phyloP scores from a whole-genome alignment of 2,329 filamentous ascomycete species.

The Arthrobotrys musiformis region DNA sequence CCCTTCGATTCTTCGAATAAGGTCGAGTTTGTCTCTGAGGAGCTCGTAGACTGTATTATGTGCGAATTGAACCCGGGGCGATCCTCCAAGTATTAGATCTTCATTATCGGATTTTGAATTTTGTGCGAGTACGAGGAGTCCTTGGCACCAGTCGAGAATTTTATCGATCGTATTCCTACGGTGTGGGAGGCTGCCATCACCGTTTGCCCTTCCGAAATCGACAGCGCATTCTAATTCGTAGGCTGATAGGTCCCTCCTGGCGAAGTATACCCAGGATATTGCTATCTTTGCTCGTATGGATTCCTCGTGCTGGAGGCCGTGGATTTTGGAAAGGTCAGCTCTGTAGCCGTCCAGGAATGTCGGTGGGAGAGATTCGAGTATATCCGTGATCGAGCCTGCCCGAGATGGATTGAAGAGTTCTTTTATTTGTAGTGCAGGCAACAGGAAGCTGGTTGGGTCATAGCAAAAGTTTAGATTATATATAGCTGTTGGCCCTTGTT shows the following conservation, averaged over 20 bases:
- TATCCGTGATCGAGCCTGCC: not conserved
- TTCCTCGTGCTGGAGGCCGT: not conserved
- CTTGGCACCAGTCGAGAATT: conserved; percentile 28
- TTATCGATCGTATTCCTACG: not conserved
- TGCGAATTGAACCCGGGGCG: conserved; percentile 14
- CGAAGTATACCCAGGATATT: conserved; percentile 32
- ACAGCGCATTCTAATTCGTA: conserved; percentile 32
- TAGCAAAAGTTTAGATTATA: not conserved
- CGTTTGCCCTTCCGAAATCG: conserved; percentile 14
- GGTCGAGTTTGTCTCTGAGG: conserved; percentile 1
- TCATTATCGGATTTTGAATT: not conserved
- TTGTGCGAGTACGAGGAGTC: not conserved
- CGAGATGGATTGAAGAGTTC: conserved; percentile 2
- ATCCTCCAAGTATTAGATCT: not conserved
- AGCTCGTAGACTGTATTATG: conserved; percentile 20
- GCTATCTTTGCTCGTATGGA: conserved; percentile 23
- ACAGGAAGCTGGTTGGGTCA: conserved; percentile 16
- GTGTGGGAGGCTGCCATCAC: not conserved
- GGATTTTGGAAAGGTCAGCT: conserved; percentile 1
- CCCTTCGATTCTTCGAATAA: conserved; percentile 13
- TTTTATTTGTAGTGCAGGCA: conserved; percentile 19
- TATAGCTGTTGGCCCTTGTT: not conserved
- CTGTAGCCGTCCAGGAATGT: conserved; percentile 14
- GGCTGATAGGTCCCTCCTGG: conserved; percentile 17
- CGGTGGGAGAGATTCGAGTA: conserved; percentile 14